Evolutionary conservation across 2,329 filamentous ascomycete genomes (phyloP), one percentile per base, ranked within the genome.

Genomic region (Ascocoryne sarcoides): DNA sequence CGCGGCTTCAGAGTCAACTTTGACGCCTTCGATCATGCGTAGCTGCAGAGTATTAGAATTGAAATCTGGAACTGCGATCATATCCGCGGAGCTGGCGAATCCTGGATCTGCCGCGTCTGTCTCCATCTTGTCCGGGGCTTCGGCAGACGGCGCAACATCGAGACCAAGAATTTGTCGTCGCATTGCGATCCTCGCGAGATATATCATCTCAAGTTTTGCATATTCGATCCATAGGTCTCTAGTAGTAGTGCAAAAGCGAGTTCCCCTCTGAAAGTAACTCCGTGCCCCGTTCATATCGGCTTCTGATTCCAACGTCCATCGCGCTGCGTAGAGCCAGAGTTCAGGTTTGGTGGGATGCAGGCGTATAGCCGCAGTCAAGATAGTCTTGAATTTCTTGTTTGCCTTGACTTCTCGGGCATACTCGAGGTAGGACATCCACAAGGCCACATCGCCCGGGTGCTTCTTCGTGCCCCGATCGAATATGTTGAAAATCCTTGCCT

Each of bases 381-480:
- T 67, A 44, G 69, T 71, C 62, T 75, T 79, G 65, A 79, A 82
- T 30, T 77, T 68, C 63, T 81, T 82, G 12, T 71, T 71, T 4
- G 79, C 76, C 53, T 75, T 80, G 57, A 79, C 71, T 49, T 77
- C 74, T 53, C 79, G 73, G 12, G 85, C 81, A 61, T 86, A 96
- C 43, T 82, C 76, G 44, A 96, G 79, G 58, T 95, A 95, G 56
- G 89, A 84, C 62, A 84, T 79, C 92, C 92, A 98, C 28, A 98
- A 69, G 2, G 74, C 75, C 26, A 88, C 58, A 57, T 85, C 85
- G 3, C 85, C 87, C 1, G 85, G 83, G 57, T 95, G 92, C 48
- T 87, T 86, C 57, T 76, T 74, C 19, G 89, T 87, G 15, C 78
- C 88, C 47, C 92, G 81, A 53, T 95, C 88, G 51, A 95, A 83